Conservation (phyloP, 768 basidiomycete species). For the Myochromella boudieri region DNA sequence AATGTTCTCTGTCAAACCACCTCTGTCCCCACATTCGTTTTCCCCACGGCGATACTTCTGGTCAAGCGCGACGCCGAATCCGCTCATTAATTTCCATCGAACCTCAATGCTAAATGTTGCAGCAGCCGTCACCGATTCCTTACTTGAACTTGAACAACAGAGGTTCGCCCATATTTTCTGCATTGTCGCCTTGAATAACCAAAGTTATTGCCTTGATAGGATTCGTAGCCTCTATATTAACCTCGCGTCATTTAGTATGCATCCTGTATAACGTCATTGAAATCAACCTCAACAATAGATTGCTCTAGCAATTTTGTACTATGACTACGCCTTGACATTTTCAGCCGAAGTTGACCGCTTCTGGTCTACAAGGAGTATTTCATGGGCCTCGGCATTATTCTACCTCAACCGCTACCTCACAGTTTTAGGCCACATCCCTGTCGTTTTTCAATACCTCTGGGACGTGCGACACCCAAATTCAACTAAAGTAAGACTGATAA, state of each 20-base stretch:
- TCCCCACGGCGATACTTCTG: too few species aligned
- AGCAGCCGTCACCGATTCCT: too few species aligned
- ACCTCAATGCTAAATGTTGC: too few species aligned
- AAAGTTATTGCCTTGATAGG: constrained; percentile 8
- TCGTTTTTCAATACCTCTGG: constrained; percentile 34
- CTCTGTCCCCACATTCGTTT: too few species aligned
- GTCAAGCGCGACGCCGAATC: too few species aligned
- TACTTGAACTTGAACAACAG: too few species aligned
- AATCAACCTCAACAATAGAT: too few species aligned
- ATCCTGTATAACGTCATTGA: background rate
- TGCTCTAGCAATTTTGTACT: constrained; percentile 46
- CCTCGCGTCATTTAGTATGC: constrained; percentile 18
- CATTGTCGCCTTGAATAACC: too few species aligned
- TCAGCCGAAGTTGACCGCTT: constrained; percentile 40
- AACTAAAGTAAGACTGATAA: constrained; percentile 19
- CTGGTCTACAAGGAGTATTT: constrained; percentile 35
- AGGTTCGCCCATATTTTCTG: too few species aligned
- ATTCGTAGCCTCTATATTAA: constrained; percentile 10
- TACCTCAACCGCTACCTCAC: constrained; percentile 44
- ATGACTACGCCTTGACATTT: constrained; percentile 52
- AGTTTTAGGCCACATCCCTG: constrained; percentile 37
- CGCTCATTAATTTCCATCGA: too few species aligned
- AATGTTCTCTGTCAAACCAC: too few species aligned
- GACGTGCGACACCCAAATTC: constrained; percentile 21
- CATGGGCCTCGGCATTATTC: constrained; percentile 38